A percentile compares a stretch with the other conserved stretches of the same genome.
Conservation (phyloP, 495 filamentous ascomycete species). For the Apiosordaria backusii region DNA sequence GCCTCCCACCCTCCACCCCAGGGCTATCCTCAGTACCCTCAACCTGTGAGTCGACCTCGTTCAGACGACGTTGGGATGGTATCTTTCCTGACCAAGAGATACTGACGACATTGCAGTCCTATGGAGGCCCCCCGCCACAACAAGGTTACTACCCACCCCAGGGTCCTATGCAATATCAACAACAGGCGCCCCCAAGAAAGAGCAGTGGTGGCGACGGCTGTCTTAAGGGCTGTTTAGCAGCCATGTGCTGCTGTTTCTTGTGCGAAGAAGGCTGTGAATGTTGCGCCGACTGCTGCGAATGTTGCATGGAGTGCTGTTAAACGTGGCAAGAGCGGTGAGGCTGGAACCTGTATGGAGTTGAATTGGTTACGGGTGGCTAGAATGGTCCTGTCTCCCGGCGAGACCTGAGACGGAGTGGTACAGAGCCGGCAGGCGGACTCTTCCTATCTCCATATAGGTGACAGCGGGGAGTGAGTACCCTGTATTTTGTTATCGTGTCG, state of each 20-base stretch:
- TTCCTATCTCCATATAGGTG: no score
- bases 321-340: background rate
- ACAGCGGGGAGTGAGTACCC: no score
- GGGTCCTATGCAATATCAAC: slow-evolving; percentile 51
- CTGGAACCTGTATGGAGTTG: no score
- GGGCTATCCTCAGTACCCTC: slow-evolving; percentile 32
- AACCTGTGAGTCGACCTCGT: slow-evolving; percentile 22
- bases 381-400: no score
- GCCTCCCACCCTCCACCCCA: slow-evolving; percentile 6
- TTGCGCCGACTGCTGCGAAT: slow-evolving; percentile 68
- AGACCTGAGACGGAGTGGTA: no score
- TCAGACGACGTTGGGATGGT: no score
- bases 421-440: no score
- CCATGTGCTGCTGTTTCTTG: slow-evolving; percentile 73
- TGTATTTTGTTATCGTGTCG: no score
- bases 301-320: slow-evolving; percentile 55
- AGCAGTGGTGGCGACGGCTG: slow-evolving; percentile 54
- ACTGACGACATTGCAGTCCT: slow-evolving; percentile 16
- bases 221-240: slow-evolving; percentile 61
- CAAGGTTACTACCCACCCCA: slow-evolving; percentile 34
- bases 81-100: background rate
- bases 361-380: no score
- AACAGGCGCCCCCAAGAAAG: slow-evolving; percentile 54
- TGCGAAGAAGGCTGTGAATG: slow-evolving; percentile 77
- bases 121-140: slow-evolving; percentile 18